These are phyloP conservation scores for Leishmania tropica DNA, from an alignment of 208 protist genomes.

Conservation along the genomic window DNA sequence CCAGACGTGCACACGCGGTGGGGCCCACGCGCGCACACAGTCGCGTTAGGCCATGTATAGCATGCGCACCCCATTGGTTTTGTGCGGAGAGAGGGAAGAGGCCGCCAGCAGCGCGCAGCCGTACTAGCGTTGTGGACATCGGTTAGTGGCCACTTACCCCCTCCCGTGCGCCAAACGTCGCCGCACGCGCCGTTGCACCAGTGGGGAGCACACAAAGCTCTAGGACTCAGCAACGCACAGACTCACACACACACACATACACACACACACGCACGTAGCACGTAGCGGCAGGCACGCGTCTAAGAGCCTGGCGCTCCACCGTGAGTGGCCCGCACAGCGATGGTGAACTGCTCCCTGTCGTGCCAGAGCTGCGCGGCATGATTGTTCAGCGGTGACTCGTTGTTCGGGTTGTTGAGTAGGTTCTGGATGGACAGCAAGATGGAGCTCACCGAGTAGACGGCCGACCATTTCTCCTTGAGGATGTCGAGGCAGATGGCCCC, in stretches of 20 bases:
- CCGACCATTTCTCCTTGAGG: slow-evolving; percentile 97
- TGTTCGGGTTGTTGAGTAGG: slow-evolving; percentile 96
- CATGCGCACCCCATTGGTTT: neutral
- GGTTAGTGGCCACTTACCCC: neutral
- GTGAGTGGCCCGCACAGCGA: slow-evolving; percentile 62
- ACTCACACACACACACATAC: neutral
- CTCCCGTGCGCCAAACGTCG: neutral
- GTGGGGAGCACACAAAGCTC: slow-evolving; percentile 6
- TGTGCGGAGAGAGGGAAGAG: neutral
- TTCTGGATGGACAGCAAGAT: slow-evolving; percentile 96
- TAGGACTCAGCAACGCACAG: neutral
- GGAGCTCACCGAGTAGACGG: slow-evolving; percentile 94
- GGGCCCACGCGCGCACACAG: neutral
- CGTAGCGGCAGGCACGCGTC: neutral
- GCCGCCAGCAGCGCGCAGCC: neutral
- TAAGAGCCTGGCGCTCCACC: slow-evolving; percentile 18
- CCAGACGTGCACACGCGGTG: neutral
- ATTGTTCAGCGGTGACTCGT: slow-evolving; percentile 95
- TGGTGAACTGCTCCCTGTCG: slow-evolving; percentile 68
- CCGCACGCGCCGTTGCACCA: neutral
- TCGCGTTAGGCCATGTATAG: neutral
- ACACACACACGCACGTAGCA: neutral
- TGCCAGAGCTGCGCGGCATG: slow-evolving; percentile 93
- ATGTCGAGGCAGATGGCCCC: slow-evolving; percentile 98
- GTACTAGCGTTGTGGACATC: neutral